Evolutionary conservation across 2,329 filamentous ascomycete species (phyloP).

Genomic region (Colletotrichum limetticola): DNA sequence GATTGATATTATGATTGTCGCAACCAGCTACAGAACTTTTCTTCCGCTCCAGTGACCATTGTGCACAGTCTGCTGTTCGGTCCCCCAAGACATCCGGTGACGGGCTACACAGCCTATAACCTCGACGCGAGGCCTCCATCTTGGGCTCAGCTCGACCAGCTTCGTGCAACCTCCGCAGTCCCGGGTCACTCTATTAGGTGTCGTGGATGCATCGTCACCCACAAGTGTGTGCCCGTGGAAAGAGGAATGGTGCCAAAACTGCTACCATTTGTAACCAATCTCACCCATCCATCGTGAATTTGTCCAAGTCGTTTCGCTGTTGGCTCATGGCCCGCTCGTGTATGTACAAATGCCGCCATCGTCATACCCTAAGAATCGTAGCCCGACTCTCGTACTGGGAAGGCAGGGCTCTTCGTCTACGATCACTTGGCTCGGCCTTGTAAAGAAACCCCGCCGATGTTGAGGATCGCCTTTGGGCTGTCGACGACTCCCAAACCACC

Average conservation of each 20-base stretch:
- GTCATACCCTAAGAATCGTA: slow-evolving; percentile 5
- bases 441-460: not conserved
- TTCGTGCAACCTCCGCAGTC: not conserved
- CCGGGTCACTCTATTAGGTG: not conserved
- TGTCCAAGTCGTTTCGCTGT: not conserved
- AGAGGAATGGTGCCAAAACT: not conserved
- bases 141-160: slow-evolving; percentile 10
- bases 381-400: not conserved
- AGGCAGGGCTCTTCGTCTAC: not conserved
- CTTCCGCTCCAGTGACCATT: not conserved
- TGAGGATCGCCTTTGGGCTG: not conserved
- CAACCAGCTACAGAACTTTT: not conserved
- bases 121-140: not conserved
- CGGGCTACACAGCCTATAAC: slow-evolving; percentile 6
- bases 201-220: slow-evolving; percentile 7
- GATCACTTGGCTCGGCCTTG: not conserved
- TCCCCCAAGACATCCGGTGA: not conserved
- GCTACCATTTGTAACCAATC: slow-evolving; percentile 21
- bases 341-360: slow-evolving; percentile 27
- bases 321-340: slow-evolving; percentile 1
- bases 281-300: not conserved
- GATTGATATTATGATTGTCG: slow-evolving; percentile 8
- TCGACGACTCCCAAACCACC: not conserved
- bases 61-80: not conserved
- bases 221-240: not conserved